Percentiles rank a stretch among this genome's conserved stretches.
phyloP scores from a whole-genome alignment of 495 filamentous ascomycete genomes.

The Hypoxylon fragiforme region DNA sequence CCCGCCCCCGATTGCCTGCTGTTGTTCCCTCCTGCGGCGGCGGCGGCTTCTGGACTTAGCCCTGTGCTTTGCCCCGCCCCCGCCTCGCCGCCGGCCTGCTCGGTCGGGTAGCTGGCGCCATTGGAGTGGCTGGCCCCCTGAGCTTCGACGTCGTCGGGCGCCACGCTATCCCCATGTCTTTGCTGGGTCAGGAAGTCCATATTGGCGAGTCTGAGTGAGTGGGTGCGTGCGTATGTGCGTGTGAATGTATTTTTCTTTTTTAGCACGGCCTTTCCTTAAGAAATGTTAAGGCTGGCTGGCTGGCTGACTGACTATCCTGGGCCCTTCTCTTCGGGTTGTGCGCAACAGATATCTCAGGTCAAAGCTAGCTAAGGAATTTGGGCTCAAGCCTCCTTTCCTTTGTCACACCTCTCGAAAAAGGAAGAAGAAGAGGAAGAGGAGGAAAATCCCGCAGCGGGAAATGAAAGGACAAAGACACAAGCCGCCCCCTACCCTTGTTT shows the following conservation, averaged over 20 bases:
- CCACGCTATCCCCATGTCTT: conserved; percentile 12
- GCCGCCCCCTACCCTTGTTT: too few species aligned
- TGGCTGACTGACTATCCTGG: neutral
- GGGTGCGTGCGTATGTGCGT: too few species aligned
- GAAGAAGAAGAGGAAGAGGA: too few species aligned
- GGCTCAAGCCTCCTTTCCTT: neutral
- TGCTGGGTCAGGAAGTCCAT: conserved; percentile 23
- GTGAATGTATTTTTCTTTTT: too few species aligned
- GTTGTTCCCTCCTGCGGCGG: too few species aligned
- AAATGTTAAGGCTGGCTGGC: too few species aligned
- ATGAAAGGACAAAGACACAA: too few species aligned
- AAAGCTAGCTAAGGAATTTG: neutral
- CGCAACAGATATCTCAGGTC: conserved; percentile 14
- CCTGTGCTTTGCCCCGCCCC: too few species aligned
- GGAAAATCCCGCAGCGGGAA: conserved; percentile 18
- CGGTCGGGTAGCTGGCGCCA: conserved; percentile 11
- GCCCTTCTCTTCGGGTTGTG: neutral
- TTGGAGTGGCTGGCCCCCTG: conserved; percentile 27
- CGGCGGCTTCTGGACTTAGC: too few species aligned
- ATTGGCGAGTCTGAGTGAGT: conserved; percentile 8
- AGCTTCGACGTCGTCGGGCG: conserved; percentile 26
- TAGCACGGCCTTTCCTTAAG: neutral
- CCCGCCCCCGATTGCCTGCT: too few species aligned
- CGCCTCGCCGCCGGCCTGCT: conserved; percentile 1
- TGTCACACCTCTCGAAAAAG: conserved; percentile 1